Evolutionary conservation across 2,329 filamentous ascomycete genomes (phyloP).

Genomic region (Diaporthe caulivora): DNA sequence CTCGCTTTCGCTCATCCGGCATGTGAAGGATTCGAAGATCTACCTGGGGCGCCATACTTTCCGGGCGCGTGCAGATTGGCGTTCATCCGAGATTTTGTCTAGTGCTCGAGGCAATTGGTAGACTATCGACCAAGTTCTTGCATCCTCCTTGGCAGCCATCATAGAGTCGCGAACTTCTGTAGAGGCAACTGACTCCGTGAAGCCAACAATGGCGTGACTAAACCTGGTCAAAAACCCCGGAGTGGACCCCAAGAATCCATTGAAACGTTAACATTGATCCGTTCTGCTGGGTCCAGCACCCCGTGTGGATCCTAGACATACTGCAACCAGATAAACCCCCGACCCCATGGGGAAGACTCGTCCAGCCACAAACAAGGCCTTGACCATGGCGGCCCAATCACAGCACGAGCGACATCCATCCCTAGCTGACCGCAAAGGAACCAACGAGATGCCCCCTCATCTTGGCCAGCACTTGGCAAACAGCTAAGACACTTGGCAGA

Average conservation of each 20-base stretch:
- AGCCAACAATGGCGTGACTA: conserved; percentile 23
- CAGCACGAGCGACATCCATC: conserved; percentile 1
- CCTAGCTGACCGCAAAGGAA: conserved; percentile 26
- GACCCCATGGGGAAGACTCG: conserved; percentile 28
- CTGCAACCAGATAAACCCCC: conserved; percentile 28
- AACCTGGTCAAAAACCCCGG: conserved; percentile 14
- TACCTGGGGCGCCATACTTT: conserved; percentile 3
- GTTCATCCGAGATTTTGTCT: conserved; percentile 27
- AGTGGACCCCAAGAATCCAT: conserved; percentile 6
- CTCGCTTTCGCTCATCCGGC: background rate
- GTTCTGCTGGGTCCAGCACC: conserved; percentile 27
- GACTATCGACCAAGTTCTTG: conserved; percentile 3
- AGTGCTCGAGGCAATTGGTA: conserved; percentile 16
- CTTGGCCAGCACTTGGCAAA: conserved; percentile 28
- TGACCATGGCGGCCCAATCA: conserved; percentile 3
- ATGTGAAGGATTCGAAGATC: conserved; percentile 24
- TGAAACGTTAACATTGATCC: conserved; percentile 28
- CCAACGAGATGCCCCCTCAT: conserved; percentile 26
- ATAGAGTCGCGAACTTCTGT: conserved; percentile 15
- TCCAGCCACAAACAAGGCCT: conserved; percentile 11
- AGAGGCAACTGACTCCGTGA: conserved; percentile 23
- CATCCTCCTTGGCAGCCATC: conserved; percentile 21
- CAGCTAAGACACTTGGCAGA: conserved; percentile 28
- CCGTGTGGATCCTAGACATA: conserved; percentile 10
- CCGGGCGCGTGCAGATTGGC: background rate